A percentile compares a stretch with the other conserved stretches of the same genome.
Evolutionary conservation across 805 yeast species (phyloP).

Genomic region (Barnettozyma wickerhamii): DNA sequence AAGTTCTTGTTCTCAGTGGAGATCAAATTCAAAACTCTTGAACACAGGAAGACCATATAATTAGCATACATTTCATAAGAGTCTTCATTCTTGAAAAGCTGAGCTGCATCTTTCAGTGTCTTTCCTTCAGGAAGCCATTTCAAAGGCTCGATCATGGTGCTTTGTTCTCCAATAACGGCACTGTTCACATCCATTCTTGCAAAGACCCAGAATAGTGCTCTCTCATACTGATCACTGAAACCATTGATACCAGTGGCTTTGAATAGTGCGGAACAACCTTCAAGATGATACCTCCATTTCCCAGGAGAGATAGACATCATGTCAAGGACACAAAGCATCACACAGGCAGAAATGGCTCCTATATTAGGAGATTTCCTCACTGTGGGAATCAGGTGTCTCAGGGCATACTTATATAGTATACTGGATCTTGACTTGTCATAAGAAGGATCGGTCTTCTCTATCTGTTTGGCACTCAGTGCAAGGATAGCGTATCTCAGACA

Average conservation of each 20-base stretch:
- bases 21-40: slow-evolving; percentile 34
- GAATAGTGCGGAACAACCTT: slow-evolving; percentile 35
- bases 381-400: slow-evolving; percentile 31
- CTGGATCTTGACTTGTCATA: slow-evolving; percentile 27
- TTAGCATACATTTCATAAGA: slow-evolving; percentile 35
- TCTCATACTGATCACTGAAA: slow-evolving; percentile 29
- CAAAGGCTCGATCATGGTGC: slow-evolving; percentile 32
- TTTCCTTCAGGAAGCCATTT: slow-evolving; percentile 32
- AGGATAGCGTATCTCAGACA: slow-evolving; percentile 28
- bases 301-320: slow-evolving; percentile 36
- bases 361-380: slow-evolving; percentile 29
- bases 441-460: slow-evolving; percentile 25
- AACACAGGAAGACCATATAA: slow-evolving; percentile 34
- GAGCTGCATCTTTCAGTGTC: slow-evolving; percentile 22
- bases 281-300: slow-evolving; percentile 36
- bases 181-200: slow-evolving; percentile 38
- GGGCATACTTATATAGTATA: slow-evolving; percentile 30
- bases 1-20: slow-evolving; percentile 26
- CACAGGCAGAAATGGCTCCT: slow-evolving; percentile 33
- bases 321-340: slow-evolving; percentile 39
- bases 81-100: slow-evolving; percentile 23
- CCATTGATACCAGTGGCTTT: slow-evolving; percentile 36
- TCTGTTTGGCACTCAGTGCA: slow-evolving; percentile 32
- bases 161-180: slow-evolving; percentile 33
- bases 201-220: slow-evolving; percentile 42